Conservation (phyloP, 116 monocot genomes). For the Zostera marina region DNA sequence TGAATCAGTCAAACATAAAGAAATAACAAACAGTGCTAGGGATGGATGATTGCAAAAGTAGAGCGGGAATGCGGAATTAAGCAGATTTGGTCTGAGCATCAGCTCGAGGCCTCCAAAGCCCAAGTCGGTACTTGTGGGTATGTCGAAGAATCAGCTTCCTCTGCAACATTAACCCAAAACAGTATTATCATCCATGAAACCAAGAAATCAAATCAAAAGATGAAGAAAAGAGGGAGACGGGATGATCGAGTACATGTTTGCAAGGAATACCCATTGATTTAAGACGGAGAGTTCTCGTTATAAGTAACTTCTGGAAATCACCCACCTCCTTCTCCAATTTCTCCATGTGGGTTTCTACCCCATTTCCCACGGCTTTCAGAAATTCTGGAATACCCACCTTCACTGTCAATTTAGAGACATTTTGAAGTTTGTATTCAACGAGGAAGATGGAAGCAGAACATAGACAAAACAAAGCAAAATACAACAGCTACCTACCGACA, state of each 20-base stretch:
- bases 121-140: conserved; percentile 19
- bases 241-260: conserved; percentile 86
- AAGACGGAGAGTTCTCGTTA: conserved; percentile 65
- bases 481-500: no score
- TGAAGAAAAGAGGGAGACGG: no score
- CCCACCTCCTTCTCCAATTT: conserved; percentile 85
- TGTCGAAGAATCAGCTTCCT: conserved; percentile 17
- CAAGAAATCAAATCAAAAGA: not conserved
- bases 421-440: no score
- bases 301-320: conserved; percentile 63
- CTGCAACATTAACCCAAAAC: no score
- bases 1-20: no score
- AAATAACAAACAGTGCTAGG: no score
- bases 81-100: conserved; percentile 5
- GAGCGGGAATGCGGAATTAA: no score
- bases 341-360: conserved; percentile 59
- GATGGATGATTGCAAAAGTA: no score
- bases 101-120: conserved; percentile 21
- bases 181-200: not conserved
- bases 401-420: conserved; percentile 11
- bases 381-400: conserved; percentile 93
- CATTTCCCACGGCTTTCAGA: conserved; percentile 56
- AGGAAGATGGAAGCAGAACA: no score
- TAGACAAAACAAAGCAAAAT: no score
- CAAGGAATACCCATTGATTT: conserved; percentile 88